phyloP scores from a whole-genome alignment of 495 filamentous ascomycete genomes.

The Talaromyces stipitatus region DNA sequence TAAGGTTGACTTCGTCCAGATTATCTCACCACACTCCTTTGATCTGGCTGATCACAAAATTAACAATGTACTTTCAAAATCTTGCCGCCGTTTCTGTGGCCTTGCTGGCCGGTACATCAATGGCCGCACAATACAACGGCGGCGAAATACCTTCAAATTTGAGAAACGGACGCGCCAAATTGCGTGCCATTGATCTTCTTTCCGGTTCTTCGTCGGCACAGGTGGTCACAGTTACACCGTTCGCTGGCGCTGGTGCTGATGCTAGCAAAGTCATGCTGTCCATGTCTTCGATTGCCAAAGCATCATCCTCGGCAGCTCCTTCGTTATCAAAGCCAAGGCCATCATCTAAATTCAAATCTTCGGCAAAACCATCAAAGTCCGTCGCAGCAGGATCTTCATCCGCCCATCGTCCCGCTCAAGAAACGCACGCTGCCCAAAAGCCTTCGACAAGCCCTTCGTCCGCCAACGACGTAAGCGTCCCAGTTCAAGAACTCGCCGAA shows the following conservation, averaged over 20 bases:
- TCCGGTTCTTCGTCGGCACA: not conserved
- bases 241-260: not conserved
- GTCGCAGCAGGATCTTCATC: not conserved
- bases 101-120: conserved; percentile 14
- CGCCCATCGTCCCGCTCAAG: not conserved
- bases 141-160: not conserved
- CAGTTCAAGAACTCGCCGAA: not conserved
- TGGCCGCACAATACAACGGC: conserved; percentile 9
- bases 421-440: not conserved
- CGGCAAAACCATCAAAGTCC: not conserved
- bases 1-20: not conserved
- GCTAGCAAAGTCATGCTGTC: not conserved
- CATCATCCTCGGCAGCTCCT: not conserved
- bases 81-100: conserved; percentile 13
- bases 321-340: not conserved
- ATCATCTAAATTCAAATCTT: not conserved
- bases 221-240: not conserved
- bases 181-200: not conserved
- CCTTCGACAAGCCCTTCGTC: not conserved
- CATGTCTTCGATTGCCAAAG: not conserved
- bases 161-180: not conserved
- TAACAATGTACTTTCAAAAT: conserved; percentile 17
- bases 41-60: no score
- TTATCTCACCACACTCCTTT: not conserved
- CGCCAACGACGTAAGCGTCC: not conserved